Evolutionary conservation across 306 rosid genomes (phyloP).

Genomic region (Cajanus cajan): DNA sequence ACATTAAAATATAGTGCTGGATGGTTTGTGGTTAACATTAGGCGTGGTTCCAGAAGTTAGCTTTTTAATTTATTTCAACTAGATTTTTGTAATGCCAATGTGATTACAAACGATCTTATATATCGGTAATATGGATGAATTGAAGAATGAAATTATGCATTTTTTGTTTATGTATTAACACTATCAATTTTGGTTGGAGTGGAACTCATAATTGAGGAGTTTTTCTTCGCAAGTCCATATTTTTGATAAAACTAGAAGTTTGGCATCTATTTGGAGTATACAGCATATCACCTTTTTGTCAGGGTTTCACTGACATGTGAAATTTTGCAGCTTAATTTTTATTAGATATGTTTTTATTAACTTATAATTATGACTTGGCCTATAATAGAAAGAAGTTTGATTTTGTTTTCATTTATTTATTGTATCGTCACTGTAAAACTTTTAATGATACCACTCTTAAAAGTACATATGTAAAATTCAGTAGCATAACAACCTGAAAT

Average conservation of each 20-base stretch:
- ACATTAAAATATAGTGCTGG: constrained; percentile 63
- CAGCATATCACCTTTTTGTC: not conserved
- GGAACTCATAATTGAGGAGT: not conserved
- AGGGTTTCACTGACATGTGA: not conserved
- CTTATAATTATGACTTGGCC: not conserved
- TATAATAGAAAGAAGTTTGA: not conserved
- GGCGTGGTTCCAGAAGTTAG: constrained; percentile 9
- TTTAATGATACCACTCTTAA: not conserved
- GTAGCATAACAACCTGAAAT: constrained; percentile 51
- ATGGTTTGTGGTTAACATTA: constrained; percentile 19
- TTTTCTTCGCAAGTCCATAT: not conserved
- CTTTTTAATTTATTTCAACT: not conserved
- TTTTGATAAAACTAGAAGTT: not conserved
- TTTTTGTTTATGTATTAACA: constrained; percentile 8
- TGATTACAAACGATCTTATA: not conserved
- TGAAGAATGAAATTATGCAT: not conserved
- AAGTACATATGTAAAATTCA: not conserved
- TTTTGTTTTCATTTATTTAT: not conserved
- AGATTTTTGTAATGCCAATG: not conserved
- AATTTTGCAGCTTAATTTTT: too few relatives aligned
- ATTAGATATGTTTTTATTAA: not conserved
- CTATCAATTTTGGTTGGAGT: not conserved
- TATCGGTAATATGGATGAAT: not conserved
- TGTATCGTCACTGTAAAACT: not conserved
- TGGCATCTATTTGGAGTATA: not conserved